Evolutionary conservation across 352 stramenopile species (phyloP).

Genomic region (Phytophthora pinifolia): DNA sequence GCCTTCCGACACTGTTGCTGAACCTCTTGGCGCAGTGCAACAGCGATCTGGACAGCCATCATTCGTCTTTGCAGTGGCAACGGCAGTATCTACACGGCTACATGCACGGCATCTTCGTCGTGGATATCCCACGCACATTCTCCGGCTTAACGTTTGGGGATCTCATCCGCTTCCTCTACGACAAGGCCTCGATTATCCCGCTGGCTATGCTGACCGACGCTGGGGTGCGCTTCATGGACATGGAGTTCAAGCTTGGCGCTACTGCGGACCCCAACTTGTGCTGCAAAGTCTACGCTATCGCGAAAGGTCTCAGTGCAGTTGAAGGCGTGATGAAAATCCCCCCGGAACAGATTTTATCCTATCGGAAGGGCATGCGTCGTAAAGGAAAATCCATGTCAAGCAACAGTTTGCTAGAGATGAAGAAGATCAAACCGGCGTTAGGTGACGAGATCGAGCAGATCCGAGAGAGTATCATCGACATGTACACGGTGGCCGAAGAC

Average conservation of each 20-base stretch:
- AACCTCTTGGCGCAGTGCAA: slow-evolving; percentile 66
- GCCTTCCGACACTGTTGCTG: slow-evolving; percentile 64
- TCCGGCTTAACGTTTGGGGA: slow-evolving; percentile 80
- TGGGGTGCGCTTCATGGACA: slow-evolving; percentile 67
- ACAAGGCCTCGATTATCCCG: slow-evolving; percentile 65
- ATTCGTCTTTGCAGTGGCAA: slow-evolving; percentile 63
- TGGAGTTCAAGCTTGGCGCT: slow-evolving; percentile 77
- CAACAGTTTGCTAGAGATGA: slow-evolving; percentile 33
- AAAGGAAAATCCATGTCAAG: slow-evolving; percentile 50
- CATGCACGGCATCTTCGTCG: slow-evolving; percentile 70
- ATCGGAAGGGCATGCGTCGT: slow-evolving; percentile 66
- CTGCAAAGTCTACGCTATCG: slow-evolving; percentile 80
- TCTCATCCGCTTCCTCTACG: slow-evolving; percentile 77
- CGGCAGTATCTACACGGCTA: slow-evolving; percentile 68
- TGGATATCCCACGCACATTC: slow-evolving; percentile 80
- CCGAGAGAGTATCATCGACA: slow-evolving; percentile 53
- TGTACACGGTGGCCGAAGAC: slow-evolving; percentile 42
- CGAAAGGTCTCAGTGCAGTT: slow-evolving; percentile 53
- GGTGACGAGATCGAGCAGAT: slow-evolving; percentile 64
- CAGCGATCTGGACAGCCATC: slow-evolving; percentile 49
- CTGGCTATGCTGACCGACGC: slow-evolving; percentile 68
- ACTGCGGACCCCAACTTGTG: slow-evolving; percentile 76
- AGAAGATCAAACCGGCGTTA: slow-evolving; percentile 61
- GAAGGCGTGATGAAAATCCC: slow-evolving; percentile 64
- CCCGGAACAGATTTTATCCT: slow-evolving; percentile 72